phyloP scores from a whole-genome alignment of 768 basidiomycete genomes.

The Russula emetica region DNA sequence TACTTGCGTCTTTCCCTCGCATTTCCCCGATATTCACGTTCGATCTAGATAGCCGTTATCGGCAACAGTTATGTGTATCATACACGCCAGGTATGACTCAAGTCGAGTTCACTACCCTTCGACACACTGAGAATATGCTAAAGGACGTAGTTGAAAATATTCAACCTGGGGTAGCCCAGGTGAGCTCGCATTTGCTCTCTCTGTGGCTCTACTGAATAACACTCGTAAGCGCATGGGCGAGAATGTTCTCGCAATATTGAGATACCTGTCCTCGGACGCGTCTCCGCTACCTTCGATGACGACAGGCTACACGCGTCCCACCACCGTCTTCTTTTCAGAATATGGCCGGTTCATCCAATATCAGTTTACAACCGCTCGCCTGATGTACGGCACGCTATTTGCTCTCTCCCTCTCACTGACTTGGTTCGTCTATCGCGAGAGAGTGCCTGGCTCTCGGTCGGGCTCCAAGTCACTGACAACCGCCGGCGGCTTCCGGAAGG shows the following conservation, averaged over 20 bases:
- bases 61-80: constrained; percentile 94
- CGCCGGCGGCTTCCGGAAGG: constrained; percentile 35
- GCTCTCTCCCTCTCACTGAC: constrained; percentile 46
- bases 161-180: constrained; percentile 69
- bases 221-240: constrained; percentile 77
- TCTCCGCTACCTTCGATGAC: constrained; percentile 69
- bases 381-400: constrained; percentile 55
- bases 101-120: background rate
- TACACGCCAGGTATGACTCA: constrained; percentile 66
- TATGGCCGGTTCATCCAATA: constrained; percentile 69
- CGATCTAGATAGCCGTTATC: constrained; percentile 74
- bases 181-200: constrained; percentile 22
- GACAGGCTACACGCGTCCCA: constrained; percentile 45
- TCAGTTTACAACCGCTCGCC: constrained; percentile 65
- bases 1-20: background rate
- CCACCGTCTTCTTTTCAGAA: constrained; percentile 74
- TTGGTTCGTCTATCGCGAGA: constrained; percentile 36
- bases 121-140: constrained; percentile 7
- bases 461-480: background rate
- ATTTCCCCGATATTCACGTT: constrained; percentile 1
- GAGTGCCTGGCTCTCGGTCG: constrained; percentile 28
- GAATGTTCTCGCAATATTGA: constrained; percentile 75
- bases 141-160: constrained; percentile 80
- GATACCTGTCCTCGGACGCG: constrained; percentile 61
- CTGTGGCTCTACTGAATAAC: background rate